Evolutionary conservation across 306 rosid genomes (phyloP).

Genomic region (Casuarina glauca): DNA sequence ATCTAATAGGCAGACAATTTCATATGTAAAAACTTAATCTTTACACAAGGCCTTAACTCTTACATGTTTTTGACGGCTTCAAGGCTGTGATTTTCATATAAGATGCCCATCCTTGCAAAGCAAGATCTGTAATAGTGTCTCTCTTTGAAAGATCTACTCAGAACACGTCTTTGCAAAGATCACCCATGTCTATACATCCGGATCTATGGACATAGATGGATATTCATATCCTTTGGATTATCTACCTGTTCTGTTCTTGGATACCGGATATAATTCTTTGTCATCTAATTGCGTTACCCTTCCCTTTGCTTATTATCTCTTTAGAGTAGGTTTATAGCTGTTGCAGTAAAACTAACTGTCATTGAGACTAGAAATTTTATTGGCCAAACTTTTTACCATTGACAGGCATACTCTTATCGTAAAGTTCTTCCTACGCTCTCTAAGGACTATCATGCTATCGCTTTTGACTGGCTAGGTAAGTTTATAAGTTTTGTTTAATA

Average conservation of each 20-base stretch:
- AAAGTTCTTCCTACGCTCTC: slow-evolving; percentile 81
- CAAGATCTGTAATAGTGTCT: background rate
- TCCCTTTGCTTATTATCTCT: background rate
- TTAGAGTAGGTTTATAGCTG: background rate
- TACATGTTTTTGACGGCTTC: background rate
- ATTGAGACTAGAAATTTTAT: slow-evolving; percentile 12
- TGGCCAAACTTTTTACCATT: slow-evolving; percentile 14
- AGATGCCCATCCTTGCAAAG: background rate
- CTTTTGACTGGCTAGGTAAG: slow-evolving; percentile 94
- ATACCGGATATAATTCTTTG: background rate
- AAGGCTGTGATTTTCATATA: background rate
- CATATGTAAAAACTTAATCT: background rate
- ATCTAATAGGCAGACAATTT: background rate
- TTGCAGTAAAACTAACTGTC: slow-evolving; percentile 3
- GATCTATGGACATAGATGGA: background rate
- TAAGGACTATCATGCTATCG: slow-evolving; percentile 53
- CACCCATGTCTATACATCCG: background rate
- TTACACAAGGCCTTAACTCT: background rate
- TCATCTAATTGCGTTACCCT: background rate
- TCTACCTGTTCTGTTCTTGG: background rate
- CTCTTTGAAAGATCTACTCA: background rate
- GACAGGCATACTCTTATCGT: slow-evolving; percentile 85
- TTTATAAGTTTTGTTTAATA: slow-evolving; percentile 16
- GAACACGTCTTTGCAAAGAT: background rate
- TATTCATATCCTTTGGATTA: background rate